Evolutionary conservation across 2,329 filamentous ascomycete genomes (phyloP).

Genomic region (Fusarium incarnatum): DNA sequence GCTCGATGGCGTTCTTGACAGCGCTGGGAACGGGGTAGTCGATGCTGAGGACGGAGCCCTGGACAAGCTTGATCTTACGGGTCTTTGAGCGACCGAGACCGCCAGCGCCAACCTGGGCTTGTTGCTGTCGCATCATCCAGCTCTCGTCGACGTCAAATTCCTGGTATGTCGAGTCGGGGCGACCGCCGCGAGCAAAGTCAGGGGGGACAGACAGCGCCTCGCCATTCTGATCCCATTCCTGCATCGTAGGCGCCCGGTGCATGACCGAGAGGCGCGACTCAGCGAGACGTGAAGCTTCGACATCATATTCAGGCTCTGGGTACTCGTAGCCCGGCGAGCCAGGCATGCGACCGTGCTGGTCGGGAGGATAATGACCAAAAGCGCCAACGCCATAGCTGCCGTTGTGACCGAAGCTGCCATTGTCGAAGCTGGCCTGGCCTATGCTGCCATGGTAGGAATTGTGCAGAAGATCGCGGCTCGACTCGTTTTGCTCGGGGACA

Average conservation of each 20-base stretch:
- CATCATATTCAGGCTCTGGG: constrained; percentile 32
- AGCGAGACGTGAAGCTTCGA: constrained; percentile 30
- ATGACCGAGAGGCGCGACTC: constrained; percentile 35
- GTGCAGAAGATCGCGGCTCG: constrained; percentile 34
- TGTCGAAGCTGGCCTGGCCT: constrained; percentile 12
- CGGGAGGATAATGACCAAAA: constrained; percentile 32
- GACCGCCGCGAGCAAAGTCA: constrained; percentile 34
- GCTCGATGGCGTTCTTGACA: constrained; percentile 43
- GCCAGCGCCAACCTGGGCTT: constrained; percentile 10
- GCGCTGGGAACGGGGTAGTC: constrained; percentile 45
- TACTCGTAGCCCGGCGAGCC: constrained; percentile 29
- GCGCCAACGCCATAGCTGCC: constrained; percentile 23
- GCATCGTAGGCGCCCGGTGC: constrained; percentile 32
- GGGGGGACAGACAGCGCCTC: constrained; percentile 24
- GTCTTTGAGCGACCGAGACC: constrained; percentile 42
- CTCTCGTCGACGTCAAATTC: constrained; percentile 41
- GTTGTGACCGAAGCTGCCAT: constrained; percentile 14
- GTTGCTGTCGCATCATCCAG: constrained; percentile 43
- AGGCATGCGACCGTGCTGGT: constrained; percentile 14
- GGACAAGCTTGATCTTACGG: constrained; percentile 43
- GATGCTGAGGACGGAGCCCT: constrained; percentile 44
- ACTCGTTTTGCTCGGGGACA: constrained; percentile 32
- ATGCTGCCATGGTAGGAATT: constrained; percentile 28
- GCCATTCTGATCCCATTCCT: constrained; percentile 29
- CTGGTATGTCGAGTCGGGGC: constrained; percentile 38